Percentiles rank a stretch among this genome's conserved stretches.
These are phyloP conservation scores for Centella asiatica DNA, from an alignment of 129 eudicot genomes.

Conservation along the genomic window DNA sequence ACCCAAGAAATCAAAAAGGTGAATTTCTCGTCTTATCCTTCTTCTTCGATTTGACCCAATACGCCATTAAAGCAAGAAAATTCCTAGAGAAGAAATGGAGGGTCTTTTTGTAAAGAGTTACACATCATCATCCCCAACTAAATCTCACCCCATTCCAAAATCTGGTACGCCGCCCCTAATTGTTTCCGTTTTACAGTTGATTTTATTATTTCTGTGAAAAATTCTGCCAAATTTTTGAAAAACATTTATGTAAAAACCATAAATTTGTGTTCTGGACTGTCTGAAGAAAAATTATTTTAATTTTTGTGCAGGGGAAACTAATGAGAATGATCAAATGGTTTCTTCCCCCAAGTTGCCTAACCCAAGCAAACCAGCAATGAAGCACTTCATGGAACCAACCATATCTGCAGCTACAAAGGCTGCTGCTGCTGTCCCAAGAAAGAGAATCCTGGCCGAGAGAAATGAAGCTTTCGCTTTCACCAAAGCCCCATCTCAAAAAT, in stretches of 20 bases:
- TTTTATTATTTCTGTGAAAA: neutral
- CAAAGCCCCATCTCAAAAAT: constrained; percentile 10
- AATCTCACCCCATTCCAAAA: neutral
- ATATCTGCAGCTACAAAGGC: constrained; percentile 61
- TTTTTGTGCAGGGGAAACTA: constrained; percentile 33
- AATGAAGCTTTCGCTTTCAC: constrained; percentile 23
- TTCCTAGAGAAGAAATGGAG: constrained; percentile 20
- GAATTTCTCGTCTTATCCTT: no score
- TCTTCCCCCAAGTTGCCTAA: constrained; percentile 26
- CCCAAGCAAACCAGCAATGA: constrained; percentile 20
- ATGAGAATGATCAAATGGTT: constrained; percentile 42
- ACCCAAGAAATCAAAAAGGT: no score
- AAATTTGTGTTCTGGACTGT: no score
- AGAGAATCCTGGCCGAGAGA: constrained; percentile 57
- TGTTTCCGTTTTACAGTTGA: neutral
- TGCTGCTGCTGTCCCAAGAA: constrained; percentile 32
- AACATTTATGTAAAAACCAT: no score
- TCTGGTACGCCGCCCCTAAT: constrained; percentile 12
- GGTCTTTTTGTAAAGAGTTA: constrained; percentile 13
- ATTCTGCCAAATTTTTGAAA: neutral
- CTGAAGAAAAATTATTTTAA: no score
- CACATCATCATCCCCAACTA: constrained; percentile 13
- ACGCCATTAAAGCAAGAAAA: neutral
- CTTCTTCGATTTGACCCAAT: neutral
- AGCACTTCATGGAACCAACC: constrained; percentile 67